Conservation (phyloP, 495 filamentous ascomycete genomes). For the Penicillium steckii region DNA sequence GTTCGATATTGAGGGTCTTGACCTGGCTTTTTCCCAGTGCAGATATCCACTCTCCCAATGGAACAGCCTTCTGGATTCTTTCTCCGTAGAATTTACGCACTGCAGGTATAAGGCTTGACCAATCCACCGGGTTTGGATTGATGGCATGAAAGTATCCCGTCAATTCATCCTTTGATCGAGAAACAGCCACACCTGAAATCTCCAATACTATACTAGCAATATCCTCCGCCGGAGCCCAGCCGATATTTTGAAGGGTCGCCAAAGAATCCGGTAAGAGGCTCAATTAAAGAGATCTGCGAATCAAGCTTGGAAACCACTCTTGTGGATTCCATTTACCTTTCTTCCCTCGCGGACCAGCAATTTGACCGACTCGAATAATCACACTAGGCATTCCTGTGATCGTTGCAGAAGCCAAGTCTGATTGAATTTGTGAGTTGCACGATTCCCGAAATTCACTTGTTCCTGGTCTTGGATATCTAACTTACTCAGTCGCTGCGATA, state of each 20-base stretch:
- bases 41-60: neutral
- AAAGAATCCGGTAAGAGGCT: conserved; percentile 5
- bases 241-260: conserved; percentile 1
- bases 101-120: neutral
- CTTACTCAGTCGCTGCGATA: too few species aligned
- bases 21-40: neutral
- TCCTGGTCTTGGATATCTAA: too few species aligned
- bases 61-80: neutral
- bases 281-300: conserved; percentile 1
- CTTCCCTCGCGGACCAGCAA: conserved; percentile 46
- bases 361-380: conserved; percentile 57
- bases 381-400: conserved; percentile 31
- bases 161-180: neutral
- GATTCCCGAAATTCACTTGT: too few species aligned
- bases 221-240: conserved; percentile 20
- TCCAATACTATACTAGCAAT: conserved; percentile 13
- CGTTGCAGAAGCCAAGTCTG: neutral
- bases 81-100: neutral
- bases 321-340: conserved; percentile 32
- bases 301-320: conserved; percentile 32
- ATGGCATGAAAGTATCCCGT: conserved; percentile 19
- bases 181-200: neutral
- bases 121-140: conserved; percentile 11
- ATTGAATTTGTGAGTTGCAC: too few species aligned
- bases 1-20: neutral